Evolutionary conservation across 2,329 filamentous ascomycete species (phyloP).

Genomic region (Bipolaris zeicola): DNA sequence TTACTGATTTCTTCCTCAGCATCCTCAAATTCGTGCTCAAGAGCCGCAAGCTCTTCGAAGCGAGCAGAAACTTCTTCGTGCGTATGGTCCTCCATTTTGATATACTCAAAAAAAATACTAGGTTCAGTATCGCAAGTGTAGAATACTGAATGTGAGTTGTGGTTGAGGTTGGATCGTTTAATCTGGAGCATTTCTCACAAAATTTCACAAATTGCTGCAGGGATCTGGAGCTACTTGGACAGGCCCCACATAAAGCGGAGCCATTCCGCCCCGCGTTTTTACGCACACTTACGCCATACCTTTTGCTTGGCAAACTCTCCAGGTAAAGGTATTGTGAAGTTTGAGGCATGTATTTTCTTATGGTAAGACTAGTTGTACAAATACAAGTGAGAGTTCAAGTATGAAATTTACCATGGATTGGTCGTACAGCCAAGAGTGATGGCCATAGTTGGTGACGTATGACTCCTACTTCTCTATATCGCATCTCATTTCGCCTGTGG

Average conservation of each 20-base stretch:
- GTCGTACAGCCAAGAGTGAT: not conserved
- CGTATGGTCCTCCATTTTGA: conserved; percentile 29
- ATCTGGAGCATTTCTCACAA: conserved; percentile 16
- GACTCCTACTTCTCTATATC: not conserved
- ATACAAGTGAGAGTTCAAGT: not conserved
- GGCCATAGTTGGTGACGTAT: not conserved
- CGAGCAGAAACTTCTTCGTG: conserved; percentile 38
- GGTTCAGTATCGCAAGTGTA: not conserved
- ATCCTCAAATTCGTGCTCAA: conserved; percentile 85
- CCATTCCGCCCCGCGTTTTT: conserved; percentile 12
- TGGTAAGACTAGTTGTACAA: too few species aligned
- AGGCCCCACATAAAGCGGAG: conserved; percentile 17
- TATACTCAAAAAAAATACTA: not conserved
- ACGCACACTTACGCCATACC: not conserved
- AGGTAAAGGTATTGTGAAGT: not conserved
- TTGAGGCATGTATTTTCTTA: too few species aligned
- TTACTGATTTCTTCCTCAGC: conserved; percentile 81
- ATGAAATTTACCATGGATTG: not conserved
- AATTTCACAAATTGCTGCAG: conserved; percentile 21
- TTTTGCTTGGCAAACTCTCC: not conserved
- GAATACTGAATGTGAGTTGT: not conserved
- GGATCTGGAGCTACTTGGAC: conserved; percentile 11
- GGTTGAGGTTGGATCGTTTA: conserved; percentile 5
- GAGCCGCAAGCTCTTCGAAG: conserved; percentile 77
- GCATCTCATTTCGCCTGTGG: not conserved